phyloP scores from a whole-genome alignment of 23 red algal species.

The Pyropia haitanensis region DNA sequence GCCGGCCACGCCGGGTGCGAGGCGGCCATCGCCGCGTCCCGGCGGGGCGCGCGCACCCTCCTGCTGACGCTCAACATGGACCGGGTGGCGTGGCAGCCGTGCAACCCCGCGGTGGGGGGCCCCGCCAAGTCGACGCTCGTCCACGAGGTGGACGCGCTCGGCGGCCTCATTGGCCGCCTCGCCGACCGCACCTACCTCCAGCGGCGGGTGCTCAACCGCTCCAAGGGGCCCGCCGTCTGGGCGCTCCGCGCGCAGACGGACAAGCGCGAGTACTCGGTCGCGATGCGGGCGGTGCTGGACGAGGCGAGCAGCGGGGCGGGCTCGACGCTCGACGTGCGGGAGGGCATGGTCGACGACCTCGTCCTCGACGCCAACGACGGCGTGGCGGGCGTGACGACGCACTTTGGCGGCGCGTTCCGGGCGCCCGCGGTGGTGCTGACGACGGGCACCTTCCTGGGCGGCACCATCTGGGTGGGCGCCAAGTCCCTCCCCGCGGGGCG shows the following conservation, averaged over 20 bases:
- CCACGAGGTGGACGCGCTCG: conserved; percentile 92
- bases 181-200: conserved; percentile 96
- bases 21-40: conserved; percentile 80
- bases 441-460: conserved; percentile 92
- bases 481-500: conserved; percentile 91
- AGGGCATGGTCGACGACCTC: conserved; percentile 95
- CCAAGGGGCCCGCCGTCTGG: conserved; percentile 96
- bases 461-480: conserved; percentile 94
- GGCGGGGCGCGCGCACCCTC: conserved; percentile 65
- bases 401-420: conserved; percentile 74
- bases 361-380: conserved; percentile 62
- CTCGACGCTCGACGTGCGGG: conserved; percentile 62
- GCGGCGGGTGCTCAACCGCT: conserved; percentile 84
- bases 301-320: conserved; percentile 9
- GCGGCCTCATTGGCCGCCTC: conserved; percentile 87
- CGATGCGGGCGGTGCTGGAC: conserved; percentile 78
- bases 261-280: conserved; percentile 91
- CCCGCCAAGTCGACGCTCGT: conserved; percentile 98
- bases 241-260: conserved; percentile 97
- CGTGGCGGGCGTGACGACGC: conserved; percentile 68
- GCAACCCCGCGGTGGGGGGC: conserved; percentile 96
- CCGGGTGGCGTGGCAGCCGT: conserved; percentile 96
- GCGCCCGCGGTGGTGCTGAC: conserved; percentile 71
- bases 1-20: conserved; percentile 95
- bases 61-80: conserved; percentile 83